Conservation (phyloP, 148 eudicot genomes). For the Chenopodium quinoa region DNA sequence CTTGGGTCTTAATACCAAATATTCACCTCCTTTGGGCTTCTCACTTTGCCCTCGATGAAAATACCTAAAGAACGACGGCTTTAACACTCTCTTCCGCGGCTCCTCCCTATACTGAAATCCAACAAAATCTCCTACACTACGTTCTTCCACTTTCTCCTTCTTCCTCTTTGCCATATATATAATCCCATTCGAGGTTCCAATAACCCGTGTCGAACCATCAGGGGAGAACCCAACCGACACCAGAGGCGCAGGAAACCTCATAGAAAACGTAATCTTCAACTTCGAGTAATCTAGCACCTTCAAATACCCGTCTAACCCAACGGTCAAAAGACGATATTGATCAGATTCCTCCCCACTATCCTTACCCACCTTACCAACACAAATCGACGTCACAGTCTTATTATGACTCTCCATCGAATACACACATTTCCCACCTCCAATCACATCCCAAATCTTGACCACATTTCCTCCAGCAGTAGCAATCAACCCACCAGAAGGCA, state of each 20-base stretch:
- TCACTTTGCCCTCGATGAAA: slow-evolving; percentile 77
- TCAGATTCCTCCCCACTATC: slow-evolving; percentile 54
- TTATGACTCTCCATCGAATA: slow-evolving; percentile 75
- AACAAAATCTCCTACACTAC: slow-evolving; percentile 7
- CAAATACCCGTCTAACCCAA: slow-evolving; percentile 82
- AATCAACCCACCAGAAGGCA: slow-evolving; percentile 77
- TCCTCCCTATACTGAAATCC: slow-evolving; percentile 45
- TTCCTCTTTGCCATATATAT: slow-evolving; percentile 77
- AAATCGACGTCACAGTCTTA: slow-evolving; percentile 84
- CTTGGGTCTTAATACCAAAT: slow-evolving; percentile 55
- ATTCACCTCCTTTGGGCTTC: slow-evolving; percentile 82
- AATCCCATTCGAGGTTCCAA: slow-evolving; percentile 82
- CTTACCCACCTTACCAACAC: slow-evolving; percentile 67
- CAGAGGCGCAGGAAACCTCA: slow-evolving; percentile 78
- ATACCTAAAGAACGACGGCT: slow-evolving; percentile 76
- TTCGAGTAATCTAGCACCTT: slow-evolving; percentile 87
- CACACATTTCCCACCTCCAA: slow-evolving; percentile 83
- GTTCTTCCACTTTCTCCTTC: slow-evolving; percentile 37
- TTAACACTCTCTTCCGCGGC: slow-evolving; percentile 46
- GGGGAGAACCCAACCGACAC: slow-evolving; percentile 85
- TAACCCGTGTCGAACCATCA: slow-evolving; percentile 60
- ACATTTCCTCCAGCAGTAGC: slow-evolving; percentile 82
- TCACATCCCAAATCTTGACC: slow-evolving; percentile 93
- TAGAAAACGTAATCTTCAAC: slow-evolving; percentile 63
- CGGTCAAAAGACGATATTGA: slow-evolving; percentile 69